Evolutionary conservation across 164 flowering plant genomes (phyloP), one percentile per base, ranked within the genome.

Genomic region (Dillenia turbinata): DNA sequence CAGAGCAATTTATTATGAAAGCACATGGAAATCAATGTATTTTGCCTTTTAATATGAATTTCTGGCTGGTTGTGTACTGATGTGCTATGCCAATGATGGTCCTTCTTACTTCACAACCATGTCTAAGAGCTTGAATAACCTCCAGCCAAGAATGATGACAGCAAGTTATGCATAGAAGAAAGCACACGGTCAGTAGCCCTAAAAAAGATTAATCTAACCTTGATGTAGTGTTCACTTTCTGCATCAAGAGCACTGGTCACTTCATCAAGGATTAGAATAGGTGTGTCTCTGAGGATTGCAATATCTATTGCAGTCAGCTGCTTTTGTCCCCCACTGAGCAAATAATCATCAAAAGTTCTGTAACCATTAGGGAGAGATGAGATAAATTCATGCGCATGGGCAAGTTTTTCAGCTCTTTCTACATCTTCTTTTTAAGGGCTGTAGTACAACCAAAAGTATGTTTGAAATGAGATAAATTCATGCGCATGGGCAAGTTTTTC

Each of bases 191-290:
- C 33, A 47, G 46, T 22, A 56, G 17, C 26, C 33, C 33, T n/a
- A 26, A 26, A 24, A 26, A 26, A 26, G 33, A 22, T 52, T 33
- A 56, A 56, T 65, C 33, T 57, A 63, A 90, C 96, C 92, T 85
- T 88, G 44, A 88, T 74, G 70, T 87, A 85, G 77, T 90, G 87
- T 72, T 90, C 98, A 69, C 90, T 92, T 78, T 92, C 98, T 11
- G 96, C 96, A 75, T 93, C 98, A 56, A 90, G 71, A 52, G 97
- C 96, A 75, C 97, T 93, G 50, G 98, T 88, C 57, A 97, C 97
- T 80, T 93, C 98, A 78, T 93, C 98, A 73, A 90, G 92, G 66
- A 93, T 79, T 79, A 93, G 75, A 72, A 93, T 81, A 48, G 79
- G 65, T 15, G 97, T 96, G 64, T 90, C 92, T 96, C 78, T n/a